Percentiles rank a stretch among this genome's conserved stretches.
These are phyloP conservation scores for Coprinopsis marcescibilis DNA, from an alignment of 768 basidiomycete species.

Conservation along the genomic window DNA sequence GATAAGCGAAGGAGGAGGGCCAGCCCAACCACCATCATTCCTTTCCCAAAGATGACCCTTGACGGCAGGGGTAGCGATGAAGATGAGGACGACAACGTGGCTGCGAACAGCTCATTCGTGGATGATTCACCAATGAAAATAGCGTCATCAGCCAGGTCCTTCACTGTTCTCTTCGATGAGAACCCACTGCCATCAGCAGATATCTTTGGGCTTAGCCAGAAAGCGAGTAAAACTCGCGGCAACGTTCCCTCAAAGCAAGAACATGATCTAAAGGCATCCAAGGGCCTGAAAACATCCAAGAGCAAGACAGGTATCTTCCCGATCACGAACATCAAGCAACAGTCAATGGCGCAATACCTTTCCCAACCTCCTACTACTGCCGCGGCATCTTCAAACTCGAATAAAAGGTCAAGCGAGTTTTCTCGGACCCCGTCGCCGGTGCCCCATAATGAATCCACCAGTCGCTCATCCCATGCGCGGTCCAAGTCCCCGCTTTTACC, in stretches of 20 bases:
- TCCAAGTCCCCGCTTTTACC: conserved; percentile 42
- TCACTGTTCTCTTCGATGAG: conserved; percentile 64
- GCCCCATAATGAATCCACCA: conserved; percentile 18
- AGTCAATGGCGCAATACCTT: conserved; percentile 2
- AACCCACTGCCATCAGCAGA: conserved; percentile 11
- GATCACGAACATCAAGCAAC: not conserved
- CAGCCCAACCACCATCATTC: conserved; percentile 30
- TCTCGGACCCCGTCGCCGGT: conserved; percentile 29
- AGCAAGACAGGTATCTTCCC: not conserved
- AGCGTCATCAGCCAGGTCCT: conserved; percentile 49
- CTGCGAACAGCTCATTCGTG: conserved; percentile 48
- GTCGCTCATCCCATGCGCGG: conserved; percentile 9
- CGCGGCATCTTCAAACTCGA: conserved; percentile 1
- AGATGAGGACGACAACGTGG: conserved; percentile 20
- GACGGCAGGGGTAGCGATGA: conserved; percentile 13
- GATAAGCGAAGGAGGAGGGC: conserved; percentile 60
- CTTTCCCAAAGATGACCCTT: conserved; percentile 30
- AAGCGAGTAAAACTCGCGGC: not conserved
- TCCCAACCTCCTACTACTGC: not conserved
- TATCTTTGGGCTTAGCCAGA: conserved; percentile 11
- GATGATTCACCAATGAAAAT: conserved; percentile 69
- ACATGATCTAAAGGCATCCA: not conserved
- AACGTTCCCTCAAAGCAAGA: not conserved
- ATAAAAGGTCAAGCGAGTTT: conserved; percentile 10
- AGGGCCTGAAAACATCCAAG: not conserved